Base-by-base conservation (phyloP, 2,329 filamentous ascomycete genomes). In the Trichophyton schoenleinii region DNA sequence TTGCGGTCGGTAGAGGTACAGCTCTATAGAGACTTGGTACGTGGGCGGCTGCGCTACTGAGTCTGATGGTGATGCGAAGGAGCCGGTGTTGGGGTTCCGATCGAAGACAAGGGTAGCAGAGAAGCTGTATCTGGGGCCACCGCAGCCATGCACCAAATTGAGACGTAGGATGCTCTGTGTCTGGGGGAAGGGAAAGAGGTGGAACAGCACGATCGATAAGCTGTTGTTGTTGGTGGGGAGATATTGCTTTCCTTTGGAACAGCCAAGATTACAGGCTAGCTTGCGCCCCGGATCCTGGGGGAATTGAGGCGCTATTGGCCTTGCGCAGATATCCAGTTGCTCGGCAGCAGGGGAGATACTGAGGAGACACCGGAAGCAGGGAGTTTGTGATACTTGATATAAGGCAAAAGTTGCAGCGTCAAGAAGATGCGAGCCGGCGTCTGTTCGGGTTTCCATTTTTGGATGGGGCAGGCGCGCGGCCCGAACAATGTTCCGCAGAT, bases 211-310 rank as follows among this genome's bases (percentile, higher is more conserved):
- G 31, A 36, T 55, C 28, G 52, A 55, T 55, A 55, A 34, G 52
- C 52, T 55, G 52, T 36, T 55, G 52, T 55, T 55, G 52, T 55
- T 55, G 52, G 52, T 20, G 52, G 52, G 52, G 52, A 55, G 52
- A 34, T 34, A 34, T 53, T 52, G 28, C 22, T 53, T 22, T 22
- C 28, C 25, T 22, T n/a, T 22, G 20, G 20, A 44, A 44, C 20
- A 52, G 46, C 46, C 52, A 34, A 36, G 52, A 15, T 36, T 55
- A 55, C 52, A 36, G 52, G 52, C 28, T 55, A 34, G 52, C 34
- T 55, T 9, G 52, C n/a, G 52, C 25, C n/a, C 44, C 28, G 15
- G 31, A 36, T 18, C 28, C 15, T n/a, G 25, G 46, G 18, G 52
- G 25, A 55, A 55, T 55, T 55, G 52, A 20, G 28, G 3, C 13